Base-by-base conservation (phyloP, 345 rosid species). In the Citrus maxima region DNA sequence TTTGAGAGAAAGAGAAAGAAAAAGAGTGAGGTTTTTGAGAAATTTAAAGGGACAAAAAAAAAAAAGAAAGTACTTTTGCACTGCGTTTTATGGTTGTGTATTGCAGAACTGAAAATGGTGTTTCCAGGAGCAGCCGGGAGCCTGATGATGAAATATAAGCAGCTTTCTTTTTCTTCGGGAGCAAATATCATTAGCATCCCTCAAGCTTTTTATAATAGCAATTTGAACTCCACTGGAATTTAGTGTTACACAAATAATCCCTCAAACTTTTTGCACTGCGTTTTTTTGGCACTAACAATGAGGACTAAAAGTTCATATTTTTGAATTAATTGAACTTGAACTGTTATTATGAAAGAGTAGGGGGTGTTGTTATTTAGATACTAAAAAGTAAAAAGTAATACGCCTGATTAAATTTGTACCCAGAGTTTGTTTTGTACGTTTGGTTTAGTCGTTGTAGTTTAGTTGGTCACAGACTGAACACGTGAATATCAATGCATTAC, bases 11-110 rank as follows among this genome's bases (percentile, higher is more conserved):
- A 58, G 70, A 60, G 76, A 75, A 22, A 25, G 70, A 76, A 60
- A 27, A 73, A 65, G 63, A 40, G 68, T 27, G 10, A 13, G 79
- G 80, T 35, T 49, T 19, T 35, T 56, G 59, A 76, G 78, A 68
- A 42, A 46, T 46, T 46, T 46, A 46, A 46, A 46, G 49, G 51
- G 42, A 1, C 42, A 7, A 38, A 38, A 7, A 1, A 8, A 8
- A 8, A 0, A 38, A 38, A 1, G 3, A 38, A 67, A 79, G 81
- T 64, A 86, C 81, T 85, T 88, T 85, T 84, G 87, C 87, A 82
- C 84, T 81, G 83, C 80, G 88, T 86, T 84, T 86, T 68, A 78
- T 88, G 88, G 81, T 64, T 28, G 21, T 27, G 75, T 34, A 37
- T 65, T 37, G 79, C 82, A 63, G 82, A 32, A 79, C 75, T 74